phyloP scores from a whole-genome alignment of 1,284 basidiomycete species.

The Sphagnurus paluster region DNA sequence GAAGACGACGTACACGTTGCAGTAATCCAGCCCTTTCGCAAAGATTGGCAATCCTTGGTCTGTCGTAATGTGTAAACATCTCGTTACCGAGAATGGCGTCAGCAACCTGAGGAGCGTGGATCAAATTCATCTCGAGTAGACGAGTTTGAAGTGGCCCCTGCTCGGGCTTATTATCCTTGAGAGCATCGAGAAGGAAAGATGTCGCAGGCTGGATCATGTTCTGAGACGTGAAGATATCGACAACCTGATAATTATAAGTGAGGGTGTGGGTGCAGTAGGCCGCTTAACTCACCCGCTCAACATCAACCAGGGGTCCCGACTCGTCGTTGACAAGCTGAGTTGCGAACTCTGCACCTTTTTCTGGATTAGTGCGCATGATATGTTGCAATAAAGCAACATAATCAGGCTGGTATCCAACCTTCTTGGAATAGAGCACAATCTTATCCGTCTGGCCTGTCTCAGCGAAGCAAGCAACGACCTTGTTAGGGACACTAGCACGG shows the following conservation, averaged over 20 bases:
- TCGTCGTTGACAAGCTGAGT: conserved; percentile 96
- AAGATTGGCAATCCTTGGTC: conserved; percentile 95
- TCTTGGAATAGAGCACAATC: conserved; percentile 97
- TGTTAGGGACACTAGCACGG: conserved; percentile 97
- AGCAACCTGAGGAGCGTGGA: conserved; percentile 98
- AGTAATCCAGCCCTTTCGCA: conserved; percentile 98
- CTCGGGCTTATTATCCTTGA: conserved; percentile 99
- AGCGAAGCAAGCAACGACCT: conserved; percentile 98
- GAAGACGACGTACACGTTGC: conserved; percentile 67
- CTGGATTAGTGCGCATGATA: conserved; percentile 94
- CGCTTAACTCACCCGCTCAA: conserved; percentile 73
- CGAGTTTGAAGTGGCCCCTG: conserved; percentile 96
- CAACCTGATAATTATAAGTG: conserved; percentile 52
- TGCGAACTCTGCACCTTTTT: conserved; percentile 98
- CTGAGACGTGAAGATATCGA: conserved; percentile 99
- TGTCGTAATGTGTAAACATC: conserved; percentile 98
- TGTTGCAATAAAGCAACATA: conserved; percentile 96
- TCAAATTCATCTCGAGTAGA: conserved; percentile 96
- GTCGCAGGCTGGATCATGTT: conserved; percentile 99
- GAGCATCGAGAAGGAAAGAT: conserved; percentile 96
- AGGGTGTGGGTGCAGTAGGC: neutral
- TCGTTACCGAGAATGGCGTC: conserved; percentile 99
- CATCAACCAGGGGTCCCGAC: conserved; percentile 87
- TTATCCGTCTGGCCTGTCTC: conserved; percentile 99
- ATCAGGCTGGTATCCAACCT: conserved; percentile 94